Conservation (phyloP, 2,329 filamentous ascomycete genomes). For the Karstenula rhodostoma region DNA sequence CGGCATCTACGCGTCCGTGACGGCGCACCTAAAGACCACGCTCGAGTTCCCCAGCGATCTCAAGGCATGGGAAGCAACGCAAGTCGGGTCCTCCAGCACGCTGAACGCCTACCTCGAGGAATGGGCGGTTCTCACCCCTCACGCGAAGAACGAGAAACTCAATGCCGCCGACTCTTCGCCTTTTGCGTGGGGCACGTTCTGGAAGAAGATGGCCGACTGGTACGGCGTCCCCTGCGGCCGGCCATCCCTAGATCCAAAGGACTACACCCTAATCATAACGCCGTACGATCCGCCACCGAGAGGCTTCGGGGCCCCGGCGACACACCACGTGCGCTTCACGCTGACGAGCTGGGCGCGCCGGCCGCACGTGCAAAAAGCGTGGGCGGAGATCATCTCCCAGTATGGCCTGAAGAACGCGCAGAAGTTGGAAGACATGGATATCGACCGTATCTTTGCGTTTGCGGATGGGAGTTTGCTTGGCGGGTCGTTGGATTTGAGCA, state of each 20-base stretch:
- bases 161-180: constrained; percentile 58
- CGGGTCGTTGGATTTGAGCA: constrained; percentile 40
- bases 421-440: constrained; percentile 51
- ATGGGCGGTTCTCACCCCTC: constrained; percentile 57
- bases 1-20: constrained; percentile 60
- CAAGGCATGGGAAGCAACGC: constrained; percentile 54
- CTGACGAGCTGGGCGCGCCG: constrained; percentile 58
- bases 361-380: constrained; percentile 54
- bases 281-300: constrained; percentile 42
- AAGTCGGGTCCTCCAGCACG: constrained; percentile 54
- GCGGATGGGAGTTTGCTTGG: constrained; percentile 52
- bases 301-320: constrained; percentile 54
- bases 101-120: constrained; percentile 62
- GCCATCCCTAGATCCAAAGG: constrained; percentile 28
- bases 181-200: constrained; percentile 59
- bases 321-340: constrained; percentile 51
- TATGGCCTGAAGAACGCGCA: constrained; percentile 50
- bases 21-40: constrained; percentile 51
- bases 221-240: constrained; percentile 52
- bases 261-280: constrained; percentile 27
- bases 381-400: constrained; percentile 55
- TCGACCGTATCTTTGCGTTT: constrained; percentile 58
- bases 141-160: constrained; percentile 57
- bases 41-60: constrained; percentile 57
- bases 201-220: constrained; percentile 56